Conservation (phyloP, 257 asterid genomes). For the Solanum peruvianum region DNA sequence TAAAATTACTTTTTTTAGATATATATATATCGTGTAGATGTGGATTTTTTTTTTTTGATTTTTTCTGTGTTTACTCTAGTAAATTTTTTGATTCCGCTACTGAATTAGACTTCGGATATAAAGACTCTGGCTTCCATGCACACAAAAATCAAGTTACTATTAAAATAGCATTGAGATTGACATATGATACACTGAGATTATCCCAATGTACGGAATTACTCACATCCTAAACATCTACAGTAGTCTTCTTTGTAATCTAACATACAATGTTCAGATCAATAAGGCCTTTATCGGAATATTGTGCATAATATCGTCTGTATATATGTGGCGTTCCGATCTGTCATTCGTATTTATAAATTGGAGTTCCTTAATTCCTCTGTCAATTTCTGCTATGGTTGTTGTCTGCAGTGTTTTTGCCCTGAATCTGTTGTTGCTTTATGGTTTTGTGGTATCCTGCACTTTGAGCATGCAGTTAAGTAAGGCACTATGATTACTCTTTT, state of each 20-base stretch:
- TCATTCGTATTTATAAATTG: neutral
- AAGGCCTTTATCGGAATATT: neutral
- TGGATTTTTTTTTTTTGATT: neutral
- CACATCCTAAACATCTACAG: neutral
- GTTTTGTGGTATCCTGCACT: neutral
- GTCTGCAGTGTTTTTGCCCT: neutral
- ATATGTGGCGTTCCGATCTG: neutral
- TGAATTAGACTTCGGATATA: neutral
- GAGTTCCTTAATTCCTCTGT: neutral
- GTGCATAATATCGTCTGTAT: neutral
- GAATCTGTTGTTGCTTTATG: neutral
- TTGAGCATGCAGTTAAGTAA: conserved; percentile 56
- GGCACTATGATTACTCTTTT: conserved; percentile 9
- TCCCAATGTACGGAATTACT: neutral
- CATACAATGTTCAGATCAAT: neutral
- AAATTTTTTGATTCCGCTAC: neutral
- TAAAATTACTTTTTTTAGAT: neutral
- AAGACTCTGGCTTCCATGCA: neutral
- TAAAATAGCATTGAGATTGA: neutral
- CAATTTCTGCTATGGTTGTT: neutral
- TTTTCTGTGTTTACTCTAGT: neutral
- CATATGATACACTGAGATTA: neutral
- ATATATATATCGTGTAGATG: neutral
- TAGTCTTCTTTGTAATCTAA: neutral
- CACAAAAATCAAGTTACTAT: neutral